phyloP scores from a whole-genome alignment of 1,284 basidiomycete genomes.

The Pascua guehoae region DNA sequence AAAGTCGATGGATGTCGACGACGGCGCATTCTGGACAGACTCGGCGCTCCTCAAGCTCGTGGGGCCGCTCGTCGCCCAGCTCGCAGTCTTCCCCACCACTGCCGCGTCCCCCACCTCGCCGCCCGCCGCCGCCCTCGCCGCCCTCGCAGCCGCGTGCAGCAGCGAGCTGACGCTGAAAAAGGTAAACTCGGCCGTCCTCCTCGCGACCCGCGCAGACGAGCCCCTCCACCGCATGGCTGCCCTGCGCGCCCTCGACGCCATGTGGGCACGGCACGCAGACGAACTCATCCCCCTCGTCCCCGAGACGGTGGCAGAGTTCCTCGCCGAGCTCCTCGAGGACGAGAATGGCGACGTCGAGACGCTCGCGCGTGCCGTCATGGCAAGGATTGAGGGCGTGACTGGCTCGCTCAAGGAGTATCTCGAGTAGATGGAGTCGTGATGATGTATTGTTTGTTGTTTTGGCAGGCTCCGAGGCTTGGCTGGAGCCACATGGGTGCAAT shows the following conservation, averaged over 20 bases:
- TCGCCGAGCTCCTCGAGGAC: constrained; percentile 54
- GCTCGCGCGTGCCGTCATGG: constrained; percentile 48
- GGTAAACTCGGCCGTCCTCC: constrained; percentile 77
- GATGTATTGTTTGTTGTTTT: too few relatives aligned
- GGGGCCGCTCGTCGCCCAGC: constrained; percentile 62
- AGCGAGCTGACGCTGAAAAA: constrained; percentile 64
- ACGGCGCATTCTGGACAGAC: constrained; percentile 86
- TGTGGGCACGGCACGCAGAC: constrained; percentile 67
- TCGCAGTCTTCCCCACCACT: constrained; percentile 53
- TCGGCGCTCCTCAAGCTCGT: constrained; percentile 66
- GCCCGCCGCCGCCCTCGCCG: constrained; percentile 54
- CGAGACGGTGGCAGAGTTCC: constrained; percentile 53
- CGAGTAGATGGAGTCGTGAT: constrained; percentile 34
- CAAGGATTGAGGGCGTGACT: constrained; percentile 49
- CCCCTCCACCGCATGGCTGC: constrained; percentile 64
- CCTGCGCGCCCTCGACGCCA: constrained; percentile 61
- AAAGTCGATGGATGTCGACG: constrained; percentile 72
- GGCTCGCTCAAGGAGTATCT: constrained; percentile 50
- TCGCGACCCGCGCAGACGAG: constrained; percentile 80
- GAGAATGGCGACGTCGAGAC: constrained; percentile 50
- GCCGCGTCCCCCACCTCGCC: constrained; percentile 15
- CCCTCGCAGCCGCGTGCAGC: constrained; percentile 58
- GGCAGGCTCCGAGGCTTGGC: too few relatives aligned
- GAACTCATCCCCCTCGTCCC: constrained; percentile 56
- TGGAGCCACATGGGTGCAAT: too few relatives aligned